A percentile compares a stretch with the other conserved stretches of the same genome.
Evolutionary conservation across 2,329 filamentous ascomycete genomes (phyloP).

Genomic region (Lachnellula cervina): DNA sequence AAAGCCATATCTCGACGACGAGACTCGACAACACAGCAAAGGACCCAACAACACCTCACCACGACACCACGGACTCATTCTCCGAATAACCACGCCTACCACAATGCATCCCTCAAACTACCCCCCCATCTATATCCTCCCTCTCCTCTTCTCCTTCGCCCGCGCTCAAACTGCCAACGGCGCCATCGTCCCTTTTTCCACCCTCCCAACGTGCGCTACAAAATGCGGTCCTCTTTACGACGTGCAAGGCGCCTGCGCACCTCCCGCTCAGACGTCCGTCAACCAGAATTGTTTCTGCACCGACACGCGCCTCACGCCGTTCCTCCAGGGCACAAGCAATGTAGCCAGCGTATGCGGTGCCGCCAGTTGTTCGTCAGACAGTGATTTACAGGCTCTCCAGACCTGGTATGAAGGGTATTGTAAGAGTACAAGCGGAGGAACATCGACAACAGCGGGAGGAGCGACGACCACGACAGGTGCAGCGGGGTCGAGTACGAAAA

Average conservation of each 20-base stretch:
- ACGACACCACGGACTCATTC: background rate
- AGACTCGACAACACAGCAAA: background rate
- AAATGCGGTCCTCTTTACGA: conserved; percentile 58
- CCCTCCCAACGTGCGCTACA: conserved; percentile 59
- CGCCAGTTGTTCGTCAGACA: conserved; percentile 45
- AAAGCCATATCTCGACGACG: background rate
- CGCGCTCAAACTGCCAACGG: conserved; percentile 18
- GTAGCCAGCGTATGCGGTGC: conserved; percentile 60
- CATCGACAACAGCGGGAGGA: conserved; percentile 21
- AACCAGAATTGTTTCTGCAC: conserved; percentile 73
- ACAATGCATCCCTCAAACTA: conserved; percentile 2
- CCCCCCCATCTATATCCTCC: conserved; percentile 1
- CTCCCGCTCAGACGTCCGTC: conserved; percentile 46
- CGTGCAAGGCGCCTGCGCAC: conserved; percentile 68
- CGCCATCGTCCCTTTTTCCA: conserved; percentile 49
- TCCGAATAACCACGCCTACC: background rate
- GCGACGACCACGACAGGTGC: conserved; percentile 5
- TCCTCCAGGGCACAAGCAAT: conserved; percentile 47
- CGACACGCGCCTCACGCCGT: conserved; percentile 52
- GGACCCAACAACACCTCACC: background rate
- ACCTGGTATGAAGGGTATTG: conserved; percentile 70
- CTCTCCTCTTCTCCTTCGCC: background rate
- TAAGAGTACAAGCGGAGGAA: conserved; percentile 31
- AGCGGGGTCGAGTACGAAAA: background rate
- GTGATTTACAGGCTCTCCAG: conserved; percentile 51